These are phyloP conservation scores for Polychytrium aggregatum DNA, from an alignment of 192 early-diverging fungal genomes.

Conservation along the genomic window DNA sequence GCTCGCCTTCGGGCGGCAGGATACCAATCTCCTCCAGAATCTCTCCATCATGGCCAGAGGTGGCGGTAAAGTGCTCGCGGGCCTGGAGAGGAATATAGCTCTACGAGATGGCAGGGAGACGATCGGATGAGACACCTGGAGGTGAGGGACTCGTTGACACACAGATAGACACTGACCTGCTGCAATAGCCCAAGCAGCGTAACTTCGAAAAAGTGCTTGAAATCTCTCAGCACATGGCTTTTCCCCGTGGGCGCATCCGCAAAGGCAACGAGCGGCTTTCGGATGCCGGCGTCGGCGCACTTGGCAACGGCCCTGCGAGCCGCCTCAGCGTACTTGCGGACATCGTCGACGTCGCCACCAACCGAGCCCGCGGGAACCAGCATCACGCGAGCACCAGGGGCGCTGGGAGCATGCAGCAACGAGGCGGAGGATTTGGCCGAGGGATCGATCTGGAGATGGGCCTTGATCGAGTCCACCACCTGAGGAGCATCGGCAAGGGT, in stretches of 20 bases:
- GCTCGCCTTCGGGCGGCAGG: conserved; percentile 11
- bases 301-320: conserved; percentile 55
- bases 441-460: not conserved
- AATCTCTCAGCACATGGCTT: conserved; percentile 38
- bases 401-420: conserved; percentile 5
- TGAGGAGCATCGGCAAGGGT: not conserved
- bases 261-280: conserved; percentile 47
- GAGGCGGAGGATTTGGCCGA: not conserved
- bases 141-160: conserved; percentile 58
- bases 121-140: too few species aligned
- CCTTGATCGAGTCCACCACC: too few species aligned
- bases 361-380: conserved; percentile 67
- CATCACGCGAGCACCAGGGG: conserved; percentile 53
- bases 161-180: conserved; percentile 63
- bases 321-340: conserved; percentile 59
- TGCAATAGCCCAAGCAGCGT: conserved; percentile 60
- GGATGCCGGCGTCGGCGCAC: conserved; percentile 53
- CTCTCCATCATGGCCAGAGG: conserved; percentile 25
- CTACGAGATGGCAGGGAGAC: too few species aligned
- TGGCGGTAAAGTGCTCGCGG: conserved; percentile 46
- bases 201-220: conserved; percentile 59
- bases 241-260: conserved; percentile 31
- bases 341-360: conserved; percentile 68
- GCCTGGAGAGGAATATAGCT: conserved; percentile 71
- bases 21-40: conserved; percentile 51